Evolutionary conservation across 495 filamentous ascomycete genomes (phyloP), one percentile per base, ranked within the genome.

Genomic region (Xylaria flabelliformis): DNA sequence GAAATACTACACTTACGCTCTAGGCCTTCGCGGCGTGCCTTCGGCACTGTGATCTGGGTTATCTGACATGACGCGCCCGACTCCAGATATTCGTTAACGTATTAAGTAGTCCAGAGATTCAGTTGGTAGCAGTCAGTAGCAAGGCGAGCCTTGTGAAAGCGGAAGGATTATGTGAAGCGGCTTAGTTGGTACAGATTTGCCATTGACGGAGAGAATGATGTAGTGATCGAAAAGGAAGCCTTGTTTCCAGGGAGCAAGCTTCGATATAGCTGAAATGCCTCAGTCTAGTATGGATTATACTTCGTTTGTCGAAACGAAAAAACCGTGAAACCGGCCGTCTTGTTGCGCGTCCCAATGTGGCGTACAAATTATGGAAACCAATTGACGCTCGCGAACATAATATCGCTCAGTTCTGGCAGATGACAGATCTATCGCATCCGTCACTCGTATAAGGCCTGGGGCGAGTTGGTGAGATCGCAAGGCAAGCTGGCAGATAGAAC

Each of bases 21-120:
- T 51, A 32, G 70, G 63, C 63, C 70, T 48, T 34, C 70, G 70
- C 8, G 29, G 70, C 4, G 70, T 72, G 63, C 70, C 70, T 66
- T 66, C 64, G 19, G 51, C 70, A 72, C 41, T 48, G 29, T 65
- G 26, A 24, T 67, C 63, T 26, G 51, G 51, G 36, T 39, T 24
- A 19, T 67, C 70, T 13, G 70, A 66, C 70, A 72, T 72, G 29
- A 34, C 58, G 51, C 39, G 69, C 39, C 15, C 46, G 53, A 36
- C 36, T 70, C 44, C 6, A 2, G 41, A 53, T 70, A 29, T 62
- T 36, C 26, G 58, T 36, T 24, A 39, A 48, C 26, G 55, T 67
- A 42, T 44, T 17, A 46, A 29, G 58, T 19, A 63, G 36, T 7
- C 39, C 21, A 53, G 58, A 26, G 39, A 55, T 13, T 51, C n/a